Base-by-base conservation (phyloP, 108 stramenopile genomes). In the Pseudonitzschia multiseries region DNA sequence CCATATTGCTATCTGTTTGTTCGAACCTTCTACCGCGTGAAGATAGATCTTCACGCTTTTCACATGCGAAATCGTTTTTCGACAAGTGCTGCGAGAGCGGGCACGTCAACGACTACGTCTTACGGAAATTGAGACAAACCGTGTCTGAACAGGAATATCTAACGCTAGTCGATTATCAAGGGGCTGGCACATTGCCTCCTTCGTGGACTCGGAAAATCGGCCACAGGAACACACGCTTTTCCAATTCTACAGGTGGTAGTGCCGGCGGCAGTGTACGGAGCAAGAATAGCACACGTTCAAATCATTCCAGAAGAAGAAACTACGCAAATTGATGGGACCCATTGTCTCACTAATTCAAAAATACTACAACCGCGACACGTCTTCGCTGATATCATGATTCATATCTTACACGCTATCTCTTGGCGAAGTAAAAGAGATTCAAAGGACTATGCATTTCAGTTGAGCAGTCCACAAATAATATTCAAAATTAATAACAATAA, bases 91-190 rank as follows among this genome's bases (percentile, higher is more conserved):
- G 90, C 44, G 75, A 87, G 27, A 75, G 82, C 44, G 93, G 93
- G 21, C 84, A 92, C 72, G 93, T 94, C 0, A 94, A 94, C 65
- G 93, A 94, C 69, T 91, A 87, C 60, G 93, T 94, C 41, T 76
- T 94, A 17, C 84, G 93, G 54, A 94, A 94, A 56, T 80, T 94
- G n/a, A 87, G 87, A 53, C 84, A 89, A 52, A 86, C 89, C 43
- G 84, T 94, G 20, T 84, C 86, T 12, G 88, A 91, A 66, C 80
- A 79, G 21, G 90, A 94, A 73, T 94, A 87, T 68, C 61, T 80
- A 44, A 66, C 82, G 29, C 80, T 94, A 29, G 84, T 89, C 12
- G 89, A 86, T 8, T 80, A 76, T 59, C 77, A 83, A 20, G 83
- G 79, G 24, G 82, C 87, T 53, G 70, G 83, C 0, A 83, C 82